These are phyloP conservation scores for Globisporangium heterothallicum DNA, from an alignment of 352 stramenopile species.

Conservation along the genomic window DNA sequence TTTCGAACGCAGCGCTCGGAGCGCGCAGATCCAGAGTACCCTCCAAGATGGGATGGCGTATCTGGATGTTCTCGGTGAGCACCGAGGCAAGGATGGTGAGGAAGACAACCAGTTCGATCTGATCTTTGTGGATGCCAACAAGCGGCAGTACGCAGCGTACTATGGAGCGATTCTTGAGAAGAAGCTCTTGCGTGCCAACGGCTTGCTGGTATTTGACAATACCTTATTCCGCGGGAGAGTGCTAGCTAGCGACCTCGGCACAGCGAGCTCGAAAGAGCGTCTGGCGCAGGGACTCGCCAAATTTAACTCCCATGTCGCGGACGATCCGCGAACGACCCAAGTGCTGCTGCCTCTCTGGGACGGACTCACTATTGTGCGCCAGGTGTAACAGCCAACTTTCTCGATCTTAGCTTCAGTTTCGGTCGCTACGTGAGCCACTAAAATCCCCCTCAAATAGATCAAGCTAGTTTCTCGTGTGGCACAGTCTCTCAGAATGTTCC, in stretches of 20 bases:
- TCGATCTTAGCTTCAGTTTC: no score
- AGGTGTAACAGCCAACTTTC: constrained; percentile 4
- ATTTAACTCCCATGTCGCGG: constrained; percentile 85
- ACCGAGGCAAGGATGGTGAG: not conserved
- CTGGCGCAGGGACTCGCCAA: constrained; percentile 65
- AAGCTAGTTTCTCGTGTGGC: no score
- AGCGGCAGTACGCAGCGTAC: constrained; percentile 86
- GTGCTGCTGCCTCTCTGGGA: constrained; percentile 89
- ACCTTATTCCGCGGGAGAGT: constrained; percentile 92
- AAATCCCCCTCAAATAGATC: no score
- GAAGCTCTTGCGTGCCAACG: constrained; percentile 61
- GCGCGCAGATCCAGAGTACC: constrained; percentile 30
- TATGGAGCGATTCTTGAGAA: constrained; percentile 75
- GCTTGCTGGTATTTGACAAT: constrained; percentile 91
- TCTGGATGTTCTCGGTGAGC: constrained; percentile 19
- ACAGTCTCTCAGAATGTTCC: no score
- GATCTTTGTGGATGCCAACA: constrained; percentile 94
- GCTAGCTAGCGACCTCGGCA: constrained; percentile 43
- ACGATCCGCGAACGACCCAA: constrained; percentile 75
- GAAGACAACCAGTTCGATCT: constrained; percentile 77
- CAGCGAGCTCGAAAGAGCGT: constrained; percentile 40
- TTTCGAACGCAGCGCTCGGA: constrained; percentile 36
- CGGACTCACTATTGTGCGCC: constrained; percentile 74
- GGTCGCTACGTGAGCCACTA: no score
- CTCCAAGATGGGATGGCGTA: constrained; percentile 39